Conservation (phyloP, 2,329 filamentous ascomycete genomes). For the Bipolaris zeicola region DNA sequence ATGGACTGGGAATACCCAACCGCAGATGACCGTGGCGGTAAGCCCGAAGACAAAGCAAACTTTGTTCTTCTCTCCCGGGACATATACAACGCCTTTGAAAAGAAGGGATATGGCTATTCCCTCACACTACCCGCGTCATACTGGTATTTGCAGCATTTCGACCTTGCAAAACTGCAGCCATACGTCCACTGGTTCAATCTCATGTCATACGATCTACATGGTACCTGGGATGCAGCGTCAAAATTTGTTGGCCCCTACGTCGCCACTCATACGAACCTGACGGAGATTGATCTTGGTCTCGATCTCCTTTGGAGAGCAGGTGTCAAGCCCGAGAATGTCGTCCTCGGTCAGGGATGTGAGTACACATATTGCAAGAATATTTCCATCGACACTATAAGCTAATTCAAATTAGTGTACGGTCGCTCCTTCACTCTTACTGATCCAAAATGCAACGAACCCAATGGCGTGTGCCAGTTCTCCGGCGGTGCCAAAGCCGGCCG, state of each 20-base stretch:
- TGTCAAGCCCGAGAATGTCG: not conserved
- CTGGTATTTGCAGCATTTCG: slow-evolving; percentile 33
- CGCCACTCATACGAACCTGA: too few relatives aligned
- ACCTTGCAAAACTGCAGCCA: slow-evolving; percentile 20
- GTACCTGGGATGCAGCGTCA: too few relatives aligned
- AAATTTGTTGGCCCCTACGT: too few relatives aligned
- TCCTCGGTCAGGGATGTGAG: slow-evolving; percentile 42
- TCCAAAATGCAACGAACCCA: slow-evolving; percentile 10
- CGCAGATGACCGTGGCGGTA: slow-evolving; percentile 7
- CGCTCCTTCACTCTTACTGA: slow-evolving; percentile 33
- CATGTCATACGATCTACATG: slow-evolving; percentile 43
- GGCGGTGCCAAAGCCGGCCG: not conserved
- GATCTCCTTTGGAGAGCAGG: too few relatives aligned
- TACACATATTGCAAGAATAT: not conserved
- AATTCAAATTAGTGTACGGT: slow-evolving; percentile 51
- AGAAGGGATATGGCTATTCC: slow-evolving; percentile 13
- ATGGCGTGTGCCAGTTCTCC: slow-evolving; percentile 8
- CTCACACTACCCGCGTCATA: slow-evolving; percentile 26
- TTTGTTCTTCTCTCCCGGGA: not conserved
- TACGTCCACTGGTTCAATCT: slow-evolving; percentile 52
- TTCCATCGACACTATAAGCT: not conserved
- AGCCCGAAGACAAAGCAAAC: slow-evolving; percentile 2
- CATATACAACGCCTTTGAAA: slow-evolving; percentile 14
- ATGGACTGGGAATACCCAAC: slow-evolving; percentile 50
- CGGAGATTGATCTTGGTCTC: too few relatives aligned